These are phyloP conservation scores for Didymellaceae sp. DNA, from an alignment of 2,329 filamentous ascomycete species.

Conservation along the genomic window DNA sequence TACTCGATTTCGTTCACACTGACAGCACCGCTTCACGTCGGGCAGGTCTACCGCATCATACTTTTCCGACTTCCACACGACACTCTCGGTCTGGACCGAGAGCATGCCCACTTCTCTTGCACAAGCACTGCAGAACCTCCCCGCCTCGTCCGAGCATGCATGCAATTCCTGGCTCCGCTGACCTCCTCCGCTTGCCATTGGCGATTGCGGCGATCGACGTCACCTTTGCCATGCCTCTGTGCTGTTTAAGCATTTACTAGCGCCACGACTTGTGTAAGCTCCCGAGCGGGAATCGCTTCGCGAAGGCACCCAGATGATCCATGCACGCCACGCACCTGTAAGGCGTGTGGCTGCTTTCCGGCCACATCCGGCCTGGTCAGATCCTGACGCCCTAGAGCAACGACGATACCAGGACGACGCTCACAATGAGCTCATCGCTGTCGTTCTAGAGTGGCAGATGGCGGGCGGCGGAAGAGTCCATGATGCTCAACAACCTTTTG, in stretches of 20 bases:
- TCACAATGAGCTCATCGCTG: not conserved
- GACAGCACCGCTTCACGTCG: not conserved
- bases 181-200: conserved; percentile 20
- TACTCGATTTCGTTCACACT: not conserved
- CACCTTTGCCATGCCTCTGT: conserved; percentile 27
- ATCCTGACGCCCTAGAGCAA: conserved; percentile 10
- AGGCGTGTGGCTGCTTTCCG: conserved; percentile 22
- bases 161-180: conserved; percentile 14
- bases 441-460: not conserved
- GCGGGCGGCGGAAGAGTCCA: not conserved
- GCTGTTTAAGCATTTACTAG: conserved; percentile 31
- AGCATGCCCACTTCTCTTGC: conserved; percentile 4
- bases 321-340: conserved; percentile 8
- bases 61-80: not conserved
- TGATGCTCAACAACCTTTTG: not conserved
- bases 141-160: conserved; percentile 24
- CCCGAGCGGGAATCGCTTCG: conserved; percentile 20
- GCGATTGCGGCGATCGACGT: conserved; percentile 20
- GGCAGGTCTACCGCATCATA: not conserved
- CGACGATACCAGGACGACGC: not conserved
- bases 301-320: conserved; percentile 12
- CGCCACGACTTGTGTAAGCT: conserved; percentile 22
- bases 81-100: conserved; percentile 6
- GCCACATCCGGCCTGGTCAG: conserved; percentile 27
- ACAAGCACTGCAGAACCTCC: conserved; percentile 16